Percentiles rank a stretch among this genome's conserved stretches.
phyloP scores from a whole-genome alignment of 2,329 filamentous ascomycete species.

The Echinosphaeria canescens region DNA sequence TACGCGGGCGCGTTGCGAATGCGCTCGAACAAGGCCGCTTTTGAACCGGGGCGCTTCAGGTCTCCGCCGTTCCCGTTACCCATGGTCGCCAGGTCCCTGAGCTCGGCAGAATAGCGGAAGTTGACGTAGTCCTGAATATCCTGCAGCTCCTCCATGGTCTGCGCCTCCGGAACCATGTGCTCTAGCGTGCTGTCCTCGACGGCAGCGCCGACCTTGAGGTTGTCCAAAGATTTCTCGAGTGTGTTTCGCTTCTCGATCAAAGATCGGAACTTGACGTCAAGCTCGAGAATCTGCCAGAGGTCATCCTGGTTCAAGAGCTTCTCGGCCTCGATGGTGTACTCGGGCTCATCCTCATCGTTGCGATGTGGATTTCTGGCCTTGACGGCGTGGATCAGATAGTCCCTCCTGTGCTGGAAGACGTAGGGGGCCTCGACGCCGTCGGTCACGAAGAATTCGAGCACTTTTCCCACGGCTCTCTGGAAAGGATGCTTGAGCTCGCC shows the following conservation, averaged over 20 bases:
- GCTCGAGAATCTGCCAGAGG: constrained; percentile 83
- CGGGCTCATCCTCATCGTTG: constrained; percentile 33
- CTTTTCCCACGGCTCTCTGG: constrained; percentile 71
- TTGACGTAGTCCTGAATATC: constrained; percentile 93
- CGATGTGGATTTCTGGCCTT: constrained; percentile 38
- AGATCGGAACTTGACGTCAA: constrained; percentile 88
- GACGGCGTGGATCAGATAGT: constrained; percentile 83
- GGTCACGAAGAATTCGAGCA: constrained; percentile 84
- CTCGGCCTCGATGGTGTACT: constrained; percentile 40
- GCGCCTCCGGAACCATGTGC: constrained; percentile 58
- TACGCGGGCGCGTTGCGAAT: constrained; percentile 65
- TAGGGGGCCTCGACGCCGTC: constrained; percentile 94
- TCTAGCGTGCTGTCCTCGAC: constrained; percentile 58
- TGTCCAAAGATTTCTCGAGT: constrained; percentile 59
- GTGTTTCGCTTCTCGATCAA: constrained; percentile 81
- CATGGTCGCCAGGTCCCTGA: constrained; percentile 56
- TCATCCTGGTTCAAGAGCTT: constrained; percentile 85
- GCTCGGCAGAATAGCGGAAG: constrained; percentile 70
- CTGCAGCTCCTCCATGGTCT: constrained; percentile 85
- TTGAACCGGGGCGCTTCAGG: constrained; percentile 63
- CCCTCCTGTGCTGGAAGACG: constrained; percentile 94
- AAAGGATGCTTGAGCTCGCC: constrained; percentile 62
- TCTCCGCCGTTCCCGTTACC: constrained; percentile 36
- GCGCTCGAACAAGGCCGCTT: constrained; percentile 63
- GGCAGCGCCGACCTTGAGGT: constrained; percentile 36